phyloP scores from a whole-genome alignment of 345 rosid genomes.

The Viola odorata region DNA sequence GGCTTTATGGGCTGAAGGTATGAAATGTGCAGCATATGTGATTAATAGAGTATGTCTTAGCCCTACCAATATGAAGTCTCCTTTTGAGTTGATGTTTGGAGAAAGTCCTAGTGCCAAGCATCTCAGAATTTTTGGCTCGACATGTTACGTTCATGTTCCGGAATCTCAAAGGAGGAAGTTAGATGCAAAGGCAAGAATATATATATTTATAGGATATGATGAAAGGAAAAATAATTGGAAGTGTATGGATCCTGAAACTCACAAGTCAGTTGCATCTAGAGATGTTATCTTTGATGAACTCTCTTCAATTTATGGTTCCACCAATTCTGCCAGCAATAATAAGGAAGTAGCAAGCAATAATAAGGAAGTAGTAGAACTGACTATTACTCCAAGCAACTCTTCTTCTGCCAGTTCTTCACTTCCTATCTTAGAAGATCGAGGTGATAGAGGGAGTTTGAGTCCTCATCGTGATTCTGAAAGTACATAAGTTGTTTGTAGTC shows the following conservation, averaged over 20 bases:
- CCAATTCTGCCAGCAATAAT: too few species aligned
- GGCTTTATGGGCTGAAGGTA: neutral
- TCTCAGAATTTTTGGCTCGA: conserved; percentile 5
- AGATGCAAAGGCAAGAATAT: neutral
- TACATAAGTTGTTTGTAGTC: too few species aligned
- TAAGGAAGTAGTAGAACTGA: neutral
- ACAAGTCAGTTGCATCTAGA: neutral
- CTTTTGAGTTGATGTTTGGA: neutral
- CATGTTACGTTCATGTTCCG: conserved; percentile 2
- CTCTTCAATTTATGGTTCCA: neutral
- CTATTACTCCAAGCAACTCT: too few species aligned
- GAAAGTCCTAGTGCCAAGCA: conserved; percentile 9
- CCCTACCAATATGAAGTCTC: neutral
- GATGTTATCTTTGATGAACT: neutral
- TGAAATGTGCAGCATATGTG: conserved; percentile 15
- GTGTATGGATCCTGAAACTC: neutral
- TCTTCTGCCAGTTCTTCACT: too few species aligned
- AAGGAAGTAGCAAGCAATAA: too few species aligned
- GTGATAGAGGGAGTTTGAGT: neutral
- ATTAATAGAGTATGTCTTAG: conserved; percentile 3
- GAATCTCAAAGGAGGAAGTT: neutral
- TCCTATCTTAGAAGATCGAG: neutral
- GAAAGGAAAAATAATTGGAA: neutral
- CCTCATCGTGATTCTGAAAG: too few species aligned
- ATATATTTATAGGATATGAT: conserved; percentile 1